These are phyloP conservation scores for Tilletia horrida DNA, from an alignment of 1,284 basidiomycete species.

Conservation along the genomic window DNA sequence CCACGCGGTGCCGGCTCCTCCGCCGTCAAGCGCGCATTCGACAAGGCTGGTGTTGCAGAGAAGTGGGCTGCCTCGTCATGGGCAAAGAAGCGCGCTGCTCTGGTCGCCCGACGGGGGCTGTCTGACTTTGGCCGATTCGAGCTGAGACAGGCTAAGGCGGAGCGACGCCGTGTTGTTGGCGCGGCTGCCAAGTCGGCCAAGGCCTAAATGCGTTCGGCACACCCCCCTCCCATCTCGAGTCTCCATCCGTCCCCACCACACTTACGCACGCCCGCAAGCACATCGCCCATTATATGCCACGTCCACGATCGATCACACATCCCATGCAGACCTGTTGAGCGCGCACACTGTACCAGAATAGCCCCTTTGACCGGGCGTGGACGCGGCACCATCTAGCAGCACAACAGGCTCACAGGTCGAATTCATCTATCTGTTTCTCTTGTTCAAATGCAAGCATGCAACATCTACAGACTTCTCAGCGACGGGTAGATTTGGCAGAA, in stretches of 20 bases:
- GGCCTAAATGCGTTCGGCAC: not conserved
- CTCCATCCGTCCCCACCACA: not conserved
- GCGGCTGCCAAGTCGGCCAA: constrained; percentile 40
- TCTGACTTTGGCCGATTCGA: constrained; percentile 82
- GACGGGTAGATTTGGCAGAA: too few species aligned
- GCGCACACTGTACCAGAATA: too few species aligned
- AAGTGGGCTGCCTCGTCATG: constrained; percentile 77
- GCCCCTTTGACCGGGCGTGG: too few species aligned
- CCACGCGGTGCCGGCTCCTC: constrained; percentile 82
- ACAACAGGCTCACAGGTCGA: too few species aligned
- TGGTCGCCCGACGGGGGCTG: constrained; percentile 71
- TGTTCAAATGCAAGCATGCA: too few species aligned
- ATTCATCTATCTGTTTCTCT: too few species aligned
- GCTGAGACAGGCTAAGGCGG: constrained; percentile 61
- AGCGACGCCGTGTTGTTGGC: constrained; percentile 57
- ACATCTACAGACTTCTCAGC: too few species aligned
- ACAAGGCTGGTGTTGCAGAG: constrained; percentile 71
- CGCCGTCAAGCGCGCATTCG: constrained; percentile 78
- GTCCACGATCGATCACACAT: not conserved
- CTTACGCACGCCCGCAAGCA: not conserved
- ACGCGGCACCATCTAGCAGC: too few species aligned
- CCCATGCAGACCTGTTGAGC: constrained; percentile 1
- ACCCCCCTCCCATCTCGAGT: not conserved
- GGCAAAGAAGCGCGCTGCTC: constrained; percentile 83
- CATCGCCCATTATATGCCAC: not conserved